Evolutionary conservation across 2,329 filamentous ascomycete genomes (phyloP).

Genomic region (Corynespora cassiicola): DNA sequence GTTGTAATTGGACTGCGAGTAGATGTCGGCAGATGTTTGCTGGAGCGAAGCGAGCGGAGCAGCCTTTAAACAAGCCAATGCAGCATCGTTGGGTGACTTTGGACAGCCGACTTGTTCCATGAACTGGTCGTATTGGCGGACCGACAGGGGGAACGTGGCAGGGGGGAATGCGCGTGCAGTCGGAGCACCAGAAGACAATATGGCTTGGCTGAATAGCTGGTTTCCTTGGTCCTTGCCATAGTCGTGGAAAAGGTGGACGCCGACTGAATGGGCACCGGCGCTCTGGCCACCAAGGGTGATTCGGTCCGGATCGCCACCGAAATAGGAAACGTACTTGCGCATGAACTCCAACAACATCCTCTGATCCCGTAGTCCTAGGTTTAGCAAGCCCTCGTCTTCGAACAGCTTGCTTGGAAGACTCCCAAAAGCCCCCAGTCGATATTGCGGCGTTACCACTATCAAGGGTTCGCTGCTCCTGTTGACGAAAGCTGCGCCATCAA

Average conservation of each 20-base stretch:
- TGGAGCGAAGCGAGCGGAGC: slow-evolving; percentile 48
- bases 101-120: slow-evolving; percentile 38
- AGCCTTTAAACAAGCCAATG: slow-evolving; percentile 48
- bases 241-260: slow-evolving; percentile 44
- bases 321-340: slow-evolving; percentile 44
- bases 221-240: slow-evolving; percentile 38
- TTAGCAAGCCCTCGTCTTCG: slow-evolving; percentile 40
- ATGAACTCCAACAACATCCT: slow-evolving; percentile 45
- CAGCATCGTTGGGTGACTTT: slow-evolving; percentile 31
- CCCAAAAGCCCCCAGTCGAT: slow-evolving; percentile 42
- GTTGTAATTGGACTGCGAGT: slow-evolving; percentile 45
- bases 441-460: slow-evolving; percentile 43
- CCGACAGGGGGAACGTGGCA: slow-evolving; percentile 37
- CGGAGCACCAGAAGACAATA: slow-evolving; percentile 41
- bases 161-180: slow-evolving; percentile 44
- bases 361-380: slow-evolving; percentile 40
- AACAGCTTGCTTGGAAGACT: slow-evolving; percentile 41
- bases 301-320: slow-evolving; percentile 47
- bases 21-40: slow-evolving; percentile 48
- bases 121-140: slow-evolving; percentile 35
- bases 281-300: slow-evolving; percentile 51
- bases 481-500: slow-evolving; percentile 43
- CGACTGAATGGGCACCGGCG: slow-evolving; percentile 46
- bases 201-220: slow-evolving; percentile 39
- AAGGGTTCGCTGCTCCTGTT: slow-evolving; percentile 35